Evolutionary conservation across 768 basidiomycete genomes (phyloP), one percentile per base, ranked within the genome.

Genomic region (Lanmaoa rubissima): DNA sequence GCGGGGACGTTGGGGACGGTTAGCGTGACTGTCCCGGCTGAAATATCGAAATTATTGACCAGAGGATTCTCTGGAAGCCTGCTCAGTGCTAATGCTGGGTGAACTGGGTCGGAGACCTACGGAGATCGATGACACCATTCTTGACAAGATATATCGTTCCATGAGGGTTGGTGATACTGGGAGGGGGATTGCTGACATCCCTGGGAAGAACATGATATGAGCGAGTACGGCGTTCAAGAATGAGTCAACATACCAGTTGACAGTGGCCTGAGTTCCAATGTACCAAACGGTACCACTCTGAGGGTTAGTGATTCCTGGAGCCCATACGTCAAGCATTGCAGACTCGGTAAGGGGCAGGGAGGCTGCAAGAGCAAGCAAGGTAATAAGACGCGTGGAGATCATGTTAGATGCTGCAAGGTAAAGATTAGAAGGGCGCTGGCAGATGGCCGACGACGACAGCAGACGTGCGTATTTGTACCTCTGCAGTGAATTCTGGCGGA

Each of bases 131-230:
- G 14, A 44, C 26, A 9, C 52, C 41, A 28, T 61, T 57, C 13
- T 59, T 57, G 48, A 70, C 62, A 35, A 77, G 67, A 51, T 65
- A 62, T 36, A 77, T 62, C 12, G 14, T 35, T 17, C 73, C 73
- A 6, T 34, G 9, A 13, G 53, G 26, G 56, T 76, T 73, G 38
- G 76, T 77, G 58, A 78, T 72, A 0, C 67, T 14, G 1, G 28
- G 16, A 12, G 74, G 73, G 19, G 65, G 49, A 45, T 57, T 48
- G 3, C 61, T 60, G 35, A 48, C 62, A 54, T 76, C 63, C 77
- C 76, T 76, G 51, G 13, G 2, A 19, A 53, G 48, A 28, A 51
- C 36, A 34, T 51, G 13, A 49, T 16, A 48, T 42, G 47, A 40
- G 39, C 47, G 31, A 31, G 31, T n/a, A 50, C 17, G 4, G 16